A percentile compares a stretch with the other conserved stretches of the same genome.
These are phyloP conservation scores for Pyricularia grisea DNA, from an alignment of 2,329 filamentous ascomycete species.

Conservation along the genomic window DNA sequence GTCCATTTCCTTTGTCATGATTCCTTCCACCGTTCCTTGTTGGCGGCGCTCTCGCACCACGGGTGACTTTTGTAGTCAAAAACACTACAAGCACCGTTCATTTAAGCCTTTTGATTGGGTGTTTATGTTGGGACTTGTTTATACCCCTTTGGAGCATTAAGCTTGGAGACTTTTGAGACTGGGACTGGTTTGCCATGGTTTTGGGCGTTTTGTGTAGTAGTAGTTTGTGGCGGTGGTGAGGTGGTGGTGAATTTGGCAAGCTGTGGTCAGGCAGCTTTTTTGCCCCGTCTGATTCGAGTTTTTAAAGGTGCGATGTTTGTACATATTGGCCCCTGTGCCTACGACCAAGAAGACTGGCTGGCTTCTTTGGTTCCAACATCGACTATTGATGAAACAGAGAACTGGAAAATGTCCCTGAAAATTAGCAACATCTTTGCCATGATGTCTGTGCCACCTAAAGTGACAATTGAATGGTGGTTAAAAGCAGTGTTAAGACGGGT, in stretches of 20 bases:
- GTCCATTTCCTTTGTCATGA: conserved; percentile 1
- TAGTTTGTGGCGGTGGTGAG: too few species aligned
- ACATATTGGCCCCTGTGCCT: neutral
- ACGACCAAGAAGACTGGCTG: neutral
- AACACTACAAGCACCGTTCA: neutral
- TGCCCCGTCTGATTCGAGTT: neutral
- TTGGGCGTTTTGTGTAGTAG: neutral
- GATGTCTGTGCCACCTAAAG: neutral
- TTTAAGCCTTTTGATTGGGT: neutral
- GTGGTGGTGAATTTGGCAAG: neutral
- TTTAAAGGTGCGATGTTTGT: neutral
- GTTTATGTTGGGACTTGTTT: neutral
- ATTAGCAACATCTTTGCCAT: neutral
- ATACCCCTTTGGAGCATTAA: neutral
- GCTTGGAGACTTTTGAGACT: neutral
- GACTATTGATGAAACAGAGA: neutral
- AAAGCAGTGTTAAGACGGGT: neutral
- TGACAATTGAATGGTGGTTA: neutral
- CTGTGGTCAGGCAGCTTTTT: neutral
- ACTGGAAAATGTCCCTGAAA: neutral
- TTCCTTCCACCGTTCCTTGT: neutral
- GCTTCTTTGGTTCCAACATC: neutral
- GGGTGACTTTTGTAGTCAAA: conserved; percentile 6
- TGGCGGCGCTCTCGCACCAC: neutral
- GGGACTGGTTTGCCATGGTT: neutral